Base-by-base conservation (phyloP, 768 basidiomycete genomes). In the Leccinum fibrillosum region DNA sequence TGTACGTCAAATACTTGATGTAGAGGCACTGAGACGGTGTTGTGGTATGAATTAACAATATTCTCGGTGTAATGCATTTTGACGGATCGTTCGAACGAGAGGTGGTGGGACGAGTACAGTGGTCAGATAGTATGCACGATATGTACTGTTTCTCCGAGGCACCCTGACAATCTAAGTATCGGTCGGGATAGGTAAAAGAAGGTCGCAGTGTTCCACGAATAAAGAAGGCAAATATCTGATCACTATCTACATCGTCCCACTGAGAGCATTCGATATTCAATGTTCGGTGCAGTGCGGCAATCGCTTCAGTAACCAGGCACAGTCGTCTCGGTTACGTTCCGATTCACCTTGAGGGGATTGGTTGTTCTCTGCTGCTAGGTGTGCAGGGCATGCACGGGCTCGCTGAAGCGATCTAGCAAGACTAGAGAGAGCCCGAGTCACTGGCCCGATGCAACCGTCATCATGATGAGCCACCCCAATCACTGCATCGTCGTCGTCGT, bases 1-100 rank as follows among this genome's bases (percentile, higher is more conserved):
- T 48, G 26, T 12, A 23, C 55, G 21, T 59, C 61, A 49, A 57
- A 55, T 11, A 56, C 53, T 53, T 71, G 19, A 59, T 50, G 12
- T 55, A 52, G 25, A 3, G 23, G 32, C 21, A 45, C 21, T 13
- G 1, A 42, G 37, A 44, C 19, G 48, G 44, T 49, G 35, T 44
- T 37, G 47, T 63, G 25, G 26, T 32, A 42, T 49, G 34, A 32
- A 12, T 25, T 23, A 32, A 25, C 52, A 21, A 39, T 57, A 42
- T 42, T 19, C 4, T 12, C 17, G 17, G 6, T 48, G 8, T 53
- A 54, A 49, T 45, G 17, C 34, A 51, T 3, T 6, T 48, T 47
- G 26, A 17, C 45, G 47, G 39, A 44, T 11, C 44, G 23, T 45
- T n/a, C 3, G 17, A 12, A 17, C 26, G 19, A 12, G 32, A 54